Evolutionary conservation across 1,139 yeast genomes (phyloP), one percentile per base, ranked within the genome.

Genomic region (Kodamaea plutei): DNA sequence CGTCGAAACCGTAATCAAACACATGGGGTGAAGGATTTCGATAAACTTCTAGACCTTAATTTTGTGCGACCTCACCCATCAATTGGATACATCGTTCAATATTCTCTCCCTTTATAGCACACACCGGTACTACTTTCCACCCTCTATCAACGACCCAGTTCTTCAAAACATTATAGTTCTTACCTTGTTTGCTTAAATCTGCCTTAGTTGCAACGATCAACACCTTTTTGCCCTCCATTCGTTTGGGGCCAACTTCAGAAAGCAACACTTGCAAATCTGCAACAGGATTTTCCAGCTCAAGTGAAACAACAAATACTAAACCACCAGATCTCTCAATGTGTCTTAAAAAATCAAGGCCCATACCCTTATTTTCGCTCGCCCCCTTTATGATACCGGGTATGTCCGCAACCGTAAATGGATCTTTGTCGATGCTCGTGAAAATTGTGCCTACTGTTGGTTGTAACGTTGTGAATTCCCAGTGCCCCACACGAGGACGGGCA

Each of bases 401-500:
- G 61, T 91, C 98, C 1, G 97, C 97, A 1, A 91, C 97, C 0
- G 96, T 85, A 52, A 89, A 88, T 1, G 87, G 81, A 7, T 74
- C 77, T 39, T 73, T 72, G 39, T 81, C 85, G 4, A 82, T 72
- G 1, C 81, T 73, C 20, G 79, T 59, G 30, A 71, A 68, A 12
- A 91, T 84, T 0, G 96, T 89, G 2, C 98, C 98, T 26, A 91
- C 77, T 0, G 91, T 81, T 0, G 98, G 98, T 42, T 80, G 87
- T 35, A 91, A 61, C 1, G 98, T 91, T 1, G 98, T 91, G 52
- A 91, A 91, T 51, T 84, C 95, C 96, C 97, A 91, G 54, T 88
- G 94, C 0, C 97, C 98, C 8, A 91, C 87, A 37, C 88, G 65
- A 2, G 98, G 97, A 36, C 81, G 69, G 0, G 98, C 97, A 36